Conservation (phyloP, 495 filamentous ascomycete genomes). For the Lasiosphaeria ovina region DNA sequence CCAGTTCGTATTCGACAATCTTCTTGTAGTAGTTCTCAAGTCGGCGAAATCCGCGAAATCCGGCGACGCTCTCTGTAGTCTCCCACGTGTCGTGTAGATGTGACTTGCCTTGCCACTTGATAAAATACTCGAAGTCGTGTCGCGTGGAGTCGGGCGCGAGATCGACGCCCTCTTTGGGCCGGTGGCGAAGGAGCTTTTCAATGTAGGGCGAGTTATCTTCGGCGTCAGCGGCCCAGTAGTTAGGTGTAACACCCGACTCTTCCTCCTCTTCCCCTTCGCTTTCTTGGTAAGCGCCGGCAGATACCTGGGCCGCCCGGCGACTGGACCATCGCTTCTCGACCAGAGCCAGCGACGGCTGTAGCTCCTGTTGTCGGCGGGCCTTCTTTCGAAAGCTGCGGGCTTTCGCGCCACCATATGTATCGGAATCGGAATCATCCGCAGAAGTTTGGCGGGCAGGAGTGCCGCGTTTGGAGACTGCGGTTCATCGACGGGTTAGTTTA, state of each 20-base stretch:
- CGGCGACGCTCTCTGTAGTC: constrained; percentile 61
- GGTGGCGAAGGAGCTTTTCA: constrained; percentile 84
- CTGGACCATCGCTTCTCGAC: constrained; percentile 88
- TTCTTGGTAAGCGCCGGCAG: constrained; percentile 85
- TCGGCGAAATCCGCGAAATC: constrained; percentile 69
- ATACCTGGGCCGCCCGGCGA: constrained; percentile 77
- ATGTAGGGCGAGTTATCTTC: constrained; percentile 77
- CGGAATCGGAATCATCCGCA: constrained; percentile 62
- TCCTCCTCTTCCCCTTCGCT: constrained; percentile 68
- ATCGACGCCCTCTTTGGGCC: constrained; percentile 66
- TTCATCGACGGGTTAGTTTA: constrained; percentile 26
- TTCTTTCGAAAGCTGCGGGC: constrained; percentile 67
- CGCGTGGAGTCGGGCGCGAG: constrained; percentile 58
- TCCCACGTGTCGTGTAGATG: constrained; percentile 97
- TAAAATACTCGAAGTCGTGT: constrained; percentile 87
- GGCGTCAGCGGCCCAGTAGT: constrained; percentile 59
- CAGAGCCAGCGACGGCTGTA: constrained; percentile 56
- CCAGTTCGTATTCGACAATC: constrained; percentile 69
- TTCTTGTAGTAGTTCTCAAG: constrained; percentile 93
- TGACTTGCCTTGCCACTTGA: constrained; percentile 96
- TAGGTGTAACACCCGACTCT: constrained; percentile 56
- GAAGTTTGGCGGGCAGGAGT: constrained; percentile 60
- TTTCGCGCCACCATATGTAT: constrained; percentile 73
- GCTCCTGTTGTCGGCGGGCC: constrained; percentile 62
- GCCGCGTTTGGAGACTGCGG: constrained; percentile 62